These are phyloP conservation scores for Phytophthora sojae DNA, from an alignment of 352 stramenopile species.

Conservation along the genomic window DNA sequence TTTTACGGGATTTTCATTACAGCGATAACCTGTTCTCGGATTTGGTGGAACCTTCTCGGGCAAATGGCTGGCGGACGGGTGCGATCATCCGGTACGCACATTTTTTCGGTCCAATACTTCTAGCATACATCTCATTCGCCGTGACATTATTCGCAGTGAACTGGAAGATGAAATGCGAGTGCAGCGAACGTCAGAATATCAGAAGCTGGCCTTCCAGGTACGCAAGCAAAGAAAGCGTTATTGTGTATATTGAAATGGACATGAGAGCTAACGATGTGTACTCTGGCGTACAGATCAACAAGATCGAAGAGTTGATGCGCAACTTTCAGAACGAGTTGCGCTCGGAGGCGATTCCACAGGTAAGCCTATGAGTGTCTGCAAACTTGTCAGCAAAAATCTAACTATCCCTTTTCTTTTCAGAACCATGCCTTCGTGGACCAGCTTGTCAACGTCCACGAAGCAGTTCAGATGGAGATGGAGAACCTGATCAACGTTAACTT, in stretches of 20 bases:
- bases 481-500: constrained; percentile 89
- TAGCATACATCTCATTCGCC: neutral
- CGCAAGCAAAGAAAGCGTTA: neutral
- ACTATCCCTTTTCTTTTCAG: constrained; percentile 23
- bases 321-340: constrained; percentile 67
- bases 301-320: constrained; percentile 73
- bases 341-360: constrained; percentile 46
- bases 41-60: constrained; percentile 93
- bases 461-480: constrained; percentile 78
- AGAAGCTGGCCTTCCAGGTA: constrained; percentile 69
- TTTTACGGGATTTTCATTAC: constrained; percentile 4
- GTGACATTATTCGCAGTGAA: constrained; percentile 52
- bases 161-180: constrained; percentile 87
- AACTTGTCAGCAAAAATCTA: constrained; percentile 12
- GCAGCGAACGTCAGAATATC: constrained; percentile 64
- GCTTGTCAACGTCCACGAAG: constrained; percentile 67
- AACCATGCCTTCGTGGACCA: constrained; percentile 70
- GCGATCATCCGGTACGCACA: constrained; percentile 87
- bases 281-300: constrained; percentile 47
- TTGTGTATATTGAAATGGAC: neutral
- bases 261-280: neutral
- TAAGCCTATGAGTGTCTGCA: constrained; percentile 27
- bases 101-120: neutral
- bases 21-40: constrained; percentile 95
- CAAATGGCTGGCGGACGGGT: constrained; percentile 94